These are phyloP conservation scores for Diaporthe eres DNA, from an alignment of 2,329 filamentous ascomycete genomes.

Conservation along the genomic window DNA sequence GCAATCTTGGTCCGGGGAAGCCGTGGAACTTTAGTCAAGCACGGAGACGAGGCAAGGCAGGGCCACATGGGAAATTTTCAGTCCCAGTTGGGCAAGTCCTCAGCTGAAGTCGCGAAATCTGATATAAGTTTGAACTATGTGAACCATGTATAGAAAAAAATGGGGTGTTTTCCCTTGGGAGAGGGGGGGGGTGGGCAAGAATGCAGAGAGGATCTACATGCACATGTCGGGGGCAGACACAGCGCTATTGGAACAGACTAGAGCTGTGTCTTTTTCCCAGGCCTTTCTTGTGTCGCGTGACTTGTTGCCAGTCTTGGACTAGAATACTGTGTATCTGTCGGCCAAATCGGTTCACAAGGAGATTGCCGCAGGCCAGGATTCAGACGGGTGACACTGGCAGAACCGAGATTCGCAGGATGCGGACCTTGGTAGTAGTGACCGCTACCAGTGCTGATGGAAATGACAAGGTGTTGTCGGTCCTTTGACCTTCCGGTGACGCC, in stretches of 20 bases:
- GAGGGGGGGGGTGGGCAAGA: no score
- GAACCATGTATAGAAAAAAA: not conserved
- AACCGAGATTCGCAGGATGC: constrained; percentile 29
- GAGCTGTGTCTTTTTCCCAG: not conserved
- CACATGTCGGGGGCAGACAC: not conserved
- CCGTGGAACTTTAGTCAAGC: not conserved
- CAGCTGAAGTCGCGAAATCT: not conserved
- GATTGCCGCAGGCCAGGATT: not conserved
- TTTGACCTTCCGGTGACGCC: not conserved
- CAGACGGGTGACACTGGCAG: constrained; percentile 8
- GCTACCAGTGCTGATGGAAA: not conserved
- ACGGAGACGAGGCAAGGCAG: not conserved
- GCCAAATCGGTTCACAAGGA: not conserved
- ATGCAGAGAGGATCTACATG: not conserved
- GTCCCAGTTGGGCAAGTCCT: not conserved
- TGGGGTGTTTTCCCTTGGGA: not conserved
- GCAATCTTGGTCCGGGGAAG: not conserved
- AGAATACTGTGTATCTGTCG: not conserved
- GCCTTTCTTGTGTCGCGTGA: constrained; percentile 5
- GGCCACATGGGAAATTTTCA: not conserved
- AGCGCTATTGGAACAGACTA: not conserved
- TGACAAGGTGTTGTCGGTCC: not conserved
- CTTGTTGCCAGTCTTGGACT: not conserved
- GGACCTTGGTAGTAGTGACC: not conserved
- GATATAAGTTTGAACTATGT: not conserved